Percentiles rank a stretch among this genome's conserved stretches.
These are phyloP conservation scores for Stevia rebaudiana DNA, from an alignment of 140 eudicot species.

Conservation along the genomic window DNA sequence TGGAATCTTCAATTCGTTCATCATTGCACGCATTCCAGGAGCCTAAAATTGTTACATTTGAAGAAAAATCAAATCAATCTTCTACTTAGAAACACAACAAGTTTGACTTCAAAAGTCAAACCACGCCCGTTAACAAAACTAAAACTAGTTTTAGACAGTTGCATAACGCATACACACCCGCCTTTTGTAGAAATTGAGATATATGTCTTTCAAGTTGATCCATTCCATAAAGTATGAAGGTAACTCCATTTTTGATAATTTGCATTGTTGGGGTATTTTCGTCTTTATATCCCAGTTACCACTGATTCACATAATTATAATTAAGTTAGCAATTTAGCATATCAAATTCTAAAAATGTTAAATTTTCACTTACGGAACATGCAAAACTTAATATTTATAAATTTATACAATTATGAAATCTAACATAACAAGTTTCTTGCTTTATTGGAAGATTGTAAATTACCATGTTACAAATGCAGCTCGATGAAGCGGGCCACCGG, in stretches of 20 bases:
- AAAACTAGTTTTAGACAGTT: not conserved
- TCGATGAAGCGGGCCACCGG: conserved; percentile 43
- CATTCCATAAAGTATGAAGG: conserved; percentile 92
- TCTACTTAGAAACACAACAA: not conserved
- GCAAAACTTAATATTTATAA: not conserved
- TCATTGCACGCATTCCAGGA: conserved; percentile 88
- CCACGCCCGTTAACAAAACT: no score
- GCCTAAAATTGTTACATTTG: conserved; percentile 40
- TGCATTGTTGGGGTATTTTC: conserved; percentile 82
- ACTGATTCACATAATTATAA: conserved; percentile 37
- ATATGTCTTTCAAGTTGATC: conserved; percentile 91
- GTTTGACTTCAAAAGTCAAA: not conserved
- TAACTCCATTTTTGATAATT: conserved; percentile 54
- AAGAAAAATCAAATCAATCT: not conserved
- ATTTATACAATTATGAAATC: no score
- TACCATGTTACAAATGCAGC: conserved; percentile 98
- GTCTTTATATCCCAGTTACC: conserved; percentile 99
- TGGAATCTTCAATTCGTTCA: conserved; percentile 54
- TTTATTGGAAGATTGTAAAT: conserved; percentile 13
- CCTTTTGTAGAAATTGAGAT: conserved; percentile 78
- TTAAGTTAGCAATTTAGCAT: conserved; percentile 29
- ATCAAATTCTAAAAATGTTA: no score
- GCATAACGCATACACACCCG: conserved; percentile 70
- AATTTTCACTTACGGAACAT: no score
- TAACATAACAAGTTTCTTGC: not conserved